Evolutionary conservation across 257 asterid species (phyloP), one percentile per base, ranked within the genome.

Genomic region (Ophiorrhiza pumila): DNA sequence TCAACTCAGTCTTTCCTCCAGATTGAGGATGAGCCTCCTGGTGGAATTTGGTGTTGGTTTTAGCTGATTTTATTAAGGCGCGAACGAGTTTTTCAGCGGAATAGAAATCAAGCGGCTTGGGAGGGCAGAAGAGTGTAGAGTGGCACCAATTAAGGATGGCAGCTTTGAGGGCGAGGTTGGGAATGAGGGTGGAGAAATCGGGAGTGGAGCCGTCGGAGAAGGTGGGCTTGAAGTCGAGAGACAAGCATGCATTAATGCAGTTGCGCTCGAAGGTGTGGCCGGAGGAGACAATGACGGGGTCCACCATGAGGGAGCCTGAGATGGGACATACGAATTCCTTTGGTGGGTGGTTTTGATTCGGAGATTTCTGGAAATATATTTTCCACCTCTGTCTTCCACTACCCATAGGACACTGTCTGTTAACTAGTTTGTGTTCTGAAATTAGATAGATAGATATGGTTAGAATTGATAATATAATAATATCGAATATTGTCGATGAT

Each of bases 201-300:
- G 88, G 84, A 27, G 62, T 37, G 27, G 86, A 85, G 37, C 80
- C 86, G 80, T 80, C 90, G 52, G 70, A 77, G 45, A 90, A 85
- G 61, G 72, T 27, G 34, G 97, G 99, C n/a, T 34, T 73, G 69
- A 85, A 95, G 6, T 84, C 72, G 4, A 95, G 92, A 18, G 95
- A 86, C 29, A 74, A 64, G 83, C 99, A 91, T 45, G 97, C 97
- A 12, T 68, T 76, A 22, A 87, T 86, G 80, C 88, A 88, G 76
- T 78, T 85, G 32, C 97, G 95, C 53, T 94, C 99, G 82, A 94
- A 94, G 7, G 97, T 82, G 82, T 91, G 97, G 64, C 97, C 97
- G 41, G 97, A 90, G 35, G 97, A 77, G 20, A 88, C 88, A 14
- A 94, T 84, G 3, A 94, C 97, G 1, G 99, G 99, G 80, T 94